phyloP scores from a whole-genome alignment of 1,139 yeast genomes.

The Geotrichum aggregatum region DNA sequence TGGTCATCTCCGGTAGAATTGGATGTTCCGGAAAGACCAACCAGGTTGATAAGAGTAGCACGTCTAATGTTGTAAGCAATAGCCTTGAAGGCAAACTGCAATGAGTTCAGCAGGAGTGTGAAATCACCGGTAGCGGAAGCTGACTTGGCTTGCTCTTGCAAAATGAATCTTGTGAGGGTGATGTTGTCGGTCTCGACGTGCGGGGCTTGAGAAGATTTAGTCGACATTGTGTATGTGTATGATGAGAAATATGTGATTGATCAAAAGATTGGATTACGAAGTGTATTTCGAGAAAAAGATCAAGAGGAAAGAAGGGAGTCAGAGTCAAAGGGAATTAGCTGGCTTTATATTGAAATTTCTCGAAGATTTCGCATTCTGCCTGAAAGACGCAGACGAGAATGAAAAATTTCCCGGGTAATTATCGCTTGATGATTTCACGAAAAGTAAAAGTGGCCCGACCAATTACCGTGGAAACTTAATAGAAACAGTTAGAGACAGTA shows the following conservation, averaged over 20 bases:
- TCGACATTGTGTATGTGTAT: conserved; percentile 5
- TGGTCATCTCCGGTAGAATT: conserved; percentile 98
- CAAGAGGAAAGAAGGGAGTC: not conserved
- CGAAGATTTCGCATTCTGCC: not conserved
- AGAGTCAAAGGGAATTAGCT: not conserved
- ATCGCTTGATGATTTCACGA: not conserved
- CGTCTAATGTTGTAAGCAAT: conserved; percentile 94
- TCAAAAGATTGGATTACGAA: not conserved
- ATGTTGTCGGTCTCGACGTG: conserved; percentile 78
- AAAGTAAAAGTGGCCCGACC: no score
- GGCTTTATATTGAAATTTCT: not conserved
- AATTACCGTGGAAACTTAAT: no score
- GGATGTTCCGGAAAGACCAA: conserved; percentile 78
- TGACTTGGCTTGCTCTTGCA: conserved; percentile 71
- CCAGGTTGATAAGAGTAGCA: conserved; percentile 88
- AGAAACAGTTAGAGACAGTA: no score
- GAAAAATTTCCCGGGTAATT: conserved; percentile 1
- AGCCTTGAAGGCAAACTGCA: conserved; percentile 93
- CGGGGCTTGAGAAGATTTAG: conserved; percentile 15
- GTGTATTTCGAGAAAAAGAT: no score
- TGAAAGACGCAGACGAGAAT: not conserved
- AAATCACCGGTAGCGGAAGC: conserved; percentile 82
- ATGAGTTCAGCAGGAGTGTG: conserved; percentile 77
- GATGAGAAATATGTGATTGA: not conserved
- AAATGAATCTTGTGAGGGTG: conserved; percentile 83